Base-by-base conservation (phyloP, 805 yeast genomes). In the Cyberlindnera sargentensis region DNA sequence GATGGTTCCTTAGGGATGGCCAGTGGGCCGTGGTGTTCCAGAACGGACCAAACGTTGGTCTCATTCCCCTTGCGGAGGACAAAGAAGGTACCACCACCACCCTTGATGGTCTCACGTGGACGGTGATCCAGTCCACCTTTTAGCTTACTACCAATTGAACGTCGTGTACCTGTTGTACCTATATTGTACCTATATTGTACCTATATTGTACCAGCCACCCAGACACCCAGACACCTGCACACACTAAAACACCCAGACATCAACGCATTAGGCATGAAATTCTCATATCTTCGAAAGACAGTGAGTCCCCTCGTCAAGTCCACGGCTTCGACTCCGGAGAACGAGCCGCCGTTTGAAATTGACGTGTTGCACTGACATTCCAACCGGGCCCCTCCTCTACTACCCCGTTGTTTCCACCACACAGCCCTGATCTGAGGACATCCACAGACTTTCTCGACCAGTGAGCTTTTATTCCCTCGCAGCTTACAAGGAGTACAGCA, bases 21-120 rank as follows among this genome's bases (percentile, higher is more conserved):
- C 39, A 44, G 20, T 53, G 55, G 56, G 26, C 40, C 5, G 47
- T 40, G 6, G 46, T 48, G 8, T 51, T 53, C 47, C 42, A 47
- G 26, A 31, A 44, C 33, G 59, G 57, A 24, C 44, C 36, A 3
- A 55, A 55, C 26, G 44, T 42, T n/a, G 45, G 32, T 4, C 48
- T 47, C 42, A 45, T 55, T 20, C 55, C 56, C 36, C 28, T 48
- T 23, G 40, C 37, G 3, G 53, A 49, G 41, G 42, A 42, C 32
- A 49, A 48, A 36, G 41, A n/a, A 3, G 51, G 45, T 9, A 45
- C 44, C 20, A 20, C 31, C 15, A 27, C 43, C 2, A 43, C 37
- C n/a, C 10, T 37, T 10, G 47, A 41, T 6, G 53, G 49, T 0
- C n/a, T 49, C 26, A 23, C 36, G 36, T 55, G 59, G 59, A 33